A percentile compares a stretch with the other conserved stretches of the same genome.
These are phyloP conservation scores for Ceratobasidium sp. DNA, from an alignment of 1,284 basidiomycete species.

Conservation along the genomic window DNA sequence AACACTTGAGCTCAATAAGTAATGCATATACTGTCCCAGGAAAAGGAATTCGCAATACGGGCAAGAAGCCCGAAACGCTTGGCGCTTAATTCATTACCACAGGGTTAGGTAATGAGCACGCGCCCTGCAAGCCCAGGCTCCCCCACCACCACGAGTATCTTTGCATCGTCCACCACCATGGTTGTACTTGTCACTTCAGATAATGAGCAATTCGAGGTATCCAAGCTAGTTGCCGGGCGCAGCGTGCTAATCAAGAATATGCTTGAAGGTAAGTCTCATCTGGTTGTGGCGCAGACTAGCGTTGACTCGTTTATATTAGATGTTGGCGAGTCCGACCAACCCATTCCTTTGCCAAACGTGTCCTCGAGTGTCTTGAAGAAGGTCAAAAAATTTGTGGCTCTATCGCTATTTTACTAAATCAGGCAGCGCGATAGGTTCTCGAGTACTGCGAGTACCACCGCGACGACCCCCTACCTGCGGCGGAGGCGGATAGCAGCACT, in stretches of 20 bases:
- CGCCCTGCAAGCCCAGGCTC: neutral
- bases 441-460: constrained; percentile 99
- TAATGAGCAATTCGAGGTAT: constrained; percentile 94
- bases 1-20: too few species aligned
- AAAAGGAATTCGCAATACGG: too few species aligned
- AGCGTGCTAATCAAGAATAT: constrained; percentile 99
- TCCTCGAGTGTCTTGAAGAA: constrained; percentile 97
- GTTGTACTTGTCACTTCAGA: constrained; percentile 91
- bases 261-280: constrained; percentile 84
- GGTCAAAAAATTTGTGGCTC: constrained; percentile 61
- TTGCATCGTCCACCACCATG: constrained; percentile 62
- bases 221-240: constrained; percentile 95
- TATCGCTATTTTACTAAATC: constrained; percentile 12
- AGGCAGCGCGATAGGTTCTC: constrained; percentile 75
- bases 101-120: neutral
- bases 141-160: constrained; percentile 43
- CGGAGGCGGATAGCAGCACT: constrained; percentile 82
- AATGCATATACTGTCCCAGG: too few species aligned
- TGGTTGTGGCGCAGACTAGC: constrained; percentile 47
- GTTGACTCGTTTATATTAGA: constrained; percentile 65
- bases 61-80: too few species aligned
- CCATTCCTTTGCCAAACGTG: constrained; percentile 97
- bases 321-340: constrained; percentile 89
- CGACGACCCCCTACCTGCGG: constrained; percentile 92
- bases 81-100: too few species aligned